phyloP scores from a whole-genome alignment of 2,329 filamentous ascomycete species.

The Penicillium sclerotigenum region DNA sequence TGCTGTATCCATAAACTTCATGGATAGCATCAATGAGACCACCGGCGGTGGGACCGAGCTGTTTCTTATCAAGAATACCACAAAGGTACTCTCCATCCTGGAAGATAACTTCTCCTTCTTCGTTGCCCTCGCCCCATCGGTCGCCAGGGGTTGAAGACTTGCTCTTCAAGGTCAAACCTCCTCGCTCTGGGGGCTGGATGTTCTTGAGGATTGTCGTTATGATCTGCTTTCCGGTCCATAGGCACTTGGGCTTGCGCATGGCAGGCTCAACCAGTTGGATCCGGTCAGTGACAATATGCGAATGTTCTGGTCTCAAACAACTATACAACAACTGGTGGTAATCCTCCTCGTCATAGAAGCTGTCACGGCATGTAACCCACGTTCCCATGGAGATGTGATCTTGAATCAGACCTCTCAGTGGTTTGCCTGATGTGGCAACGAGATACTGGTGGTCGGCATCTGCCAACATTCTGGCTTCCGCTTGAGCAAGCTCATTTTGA shows the following conservation, averaged over 20 bases:
- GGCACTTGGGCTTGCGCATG: slow-evolving; percentile 71
- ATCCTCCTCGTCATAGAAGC: slow-evolving; percentile 80
- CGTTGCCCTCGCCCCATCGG: slow-evolving; percentile 67
- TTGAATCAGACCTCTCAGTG: slow-evolving; percentile 91
- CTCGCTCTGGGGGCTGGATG: slow-evolving; percentile 72
- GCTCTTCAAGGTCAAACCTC: slow-evolving; percentile 73
- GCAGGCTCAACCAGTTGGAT: slow-evolving; percentile 79
- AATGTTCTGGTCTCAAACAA: slow-evolving; percentile 83
- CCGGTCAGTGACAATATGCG: slow-evolving; percentile 77
- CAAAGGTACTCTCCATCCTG: slow-evolving; percentile 82
- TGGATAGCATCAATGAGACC: slow-evolving; percentile 90
- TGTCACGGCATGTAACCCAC: slow-evolving; percentile 84
- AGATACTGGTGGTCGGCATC: slow-evolving; percentile 98
- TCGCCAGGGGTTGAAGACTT: slow-evolving; percentile 75
- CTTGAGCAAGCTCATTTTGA: slow-evolving; percentile 89
- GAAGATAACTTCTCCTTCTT: slow-evolving; percentile 79
- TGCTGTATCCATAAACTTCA: slow-evolving; percentile 83
- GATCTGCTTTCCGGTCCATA: slow-evolving; percentile 97
- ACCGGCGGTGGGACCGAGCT: slow-evolving; percentile 82
- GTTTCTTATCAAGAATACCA: slow-evolving; percentile 92
- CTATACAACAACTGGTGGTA: slow-evolving; percentile 95
- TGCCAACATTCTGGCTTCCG: slow-evolving; percentile 87
- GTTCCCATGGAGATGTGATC: slow-evolving; percentile 97
- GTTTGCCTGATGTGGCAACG: slow-evolving; percentile 88
- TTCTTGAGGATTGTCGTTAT: slow-evolving; percentile 92